A percentile compares a stretch with the other conserved stretches of the same genome.
Conservation (phyloP, 345 rosid species). For the Dipteronia sinensis region DNA sequence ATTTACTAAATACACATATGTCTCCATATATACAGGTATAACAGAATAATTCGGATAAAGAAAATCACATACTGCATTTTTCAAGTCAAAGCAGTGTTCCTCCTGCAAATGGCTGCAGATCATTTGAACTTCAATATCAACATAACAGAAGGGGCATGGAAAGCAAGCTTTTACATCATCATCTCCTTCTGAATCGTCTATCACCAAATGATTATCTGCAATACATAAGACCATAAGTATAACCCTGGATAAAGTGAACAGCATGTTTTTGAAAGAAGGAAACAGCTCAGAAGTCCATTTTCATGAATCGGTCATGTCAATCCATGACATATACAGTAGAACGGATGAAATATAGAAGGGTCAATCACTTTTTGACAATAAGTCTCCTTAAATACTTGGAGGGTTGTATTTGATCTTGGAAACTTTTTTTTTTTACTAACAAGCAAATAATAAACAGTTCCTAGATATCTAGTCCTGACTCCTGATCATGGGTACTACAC, state of each 20-base stretch:
- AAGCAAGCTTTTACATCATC: conserved; percentile 46
- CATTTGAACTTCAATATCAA: conserved; percentile 46
- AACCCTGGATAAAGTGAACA: neutral
- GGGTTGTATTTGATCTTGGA: neutral
- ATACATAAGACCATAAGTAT: conserved; percentile 13
- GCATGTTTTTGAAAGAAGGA: neutral
- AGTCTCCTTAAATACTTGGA: neutral
- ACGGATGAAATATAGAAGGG: neutral
- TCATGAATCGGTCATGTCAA: neutral
- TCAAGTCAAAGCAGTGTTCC: conserved; percentile 64
- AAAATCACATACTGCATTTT: conserved; percentile 50
- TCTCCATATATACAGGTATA: neutral
- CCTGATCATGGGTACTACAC: neutral
- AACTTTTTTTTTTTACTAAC: neutral
- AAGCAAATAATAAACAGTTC: neutral
- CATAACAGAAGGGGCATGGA: conserved; percentile 61
- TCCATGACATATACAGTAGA: neutral
- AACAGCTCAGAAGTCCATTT: neutral
- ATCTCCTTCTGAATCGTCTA: conserved; percentile 47
- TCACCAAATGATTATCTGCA: conserved; percentile 30
- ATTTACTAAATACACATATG: neutral
- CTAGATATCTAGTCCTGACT: neutral
- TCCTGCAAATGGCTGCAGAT: conserved; percentile 58
- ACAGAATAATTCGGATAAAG: conserved; percentile 6
- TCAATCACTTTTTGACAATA: neutral